These are phyloP conservation scores for Pichia paraexigua DNA, from an alignment of 805 yeast species.

Conservation along the genomic window DNA sequence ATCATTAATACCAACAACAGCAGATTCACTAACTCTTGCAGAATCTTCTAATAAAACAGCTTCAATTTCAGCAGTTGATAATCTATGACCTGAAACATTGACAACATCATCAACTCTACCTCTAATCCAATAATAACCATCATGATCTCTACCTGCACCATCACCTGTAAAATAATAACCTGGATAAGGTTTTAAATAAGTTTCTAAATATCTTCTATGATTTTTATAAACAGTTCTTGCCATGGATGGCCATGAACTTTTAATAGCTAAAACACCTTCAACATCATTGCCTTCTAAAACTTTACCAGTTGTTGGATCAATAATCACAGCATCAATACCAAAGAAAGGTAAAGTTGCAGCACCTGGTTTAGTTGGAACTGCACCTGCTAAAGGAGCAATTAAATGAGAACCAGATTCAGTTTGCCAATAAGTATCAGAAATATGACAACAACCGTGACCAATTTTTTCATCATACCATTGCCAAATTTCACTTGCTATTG, in stretches of 20 bases:
- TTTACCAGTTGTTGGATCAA: slow-evolving; percentile 88
- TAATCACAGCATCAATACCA: slow-evolving; percentile 83
- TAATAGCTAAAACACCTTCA: slow-evolving; percentile 92
- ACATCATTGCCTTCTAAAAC: slow-evolving; percentile 82
- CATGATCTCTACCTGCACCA: slow-evolving; percentile 96
- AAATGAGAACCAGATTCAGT: slow-evolving; percentile 96
- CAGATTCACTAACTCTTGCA: slow-evolving; percentile 74
- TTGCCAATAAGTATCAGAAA: slow-evolving; percentile 98
- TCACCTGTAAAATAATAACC: slow-evolving; percentile 96
- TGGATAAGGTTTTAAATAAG: slow-evolving; percentile 88
- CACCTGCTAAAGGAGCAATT: slow-evolving; percentile 92
- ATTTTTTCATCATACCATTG: slow-evolving; percentile 94
- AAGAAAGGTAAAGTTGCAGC: slow-evolving; percentile 95
- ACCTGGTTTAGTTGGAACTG: slow-evolving; percentile 93
- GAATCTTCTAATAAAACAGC: slow-evolving; percentile 76
- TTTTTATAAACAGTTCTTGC: slow-evolving; percentile 92
- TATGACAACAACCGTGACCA: slow-evolving; percentile 84
- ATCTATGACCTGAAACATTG: slow-evolving; percentile 94
- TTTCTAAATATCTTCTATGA: slow-evolving; percentile 79
- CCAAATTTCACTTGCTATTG: slow-evolving; percentile 97
- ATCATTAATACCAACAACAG: slow-evolving; percentile 93
- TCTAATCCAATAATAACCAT: slow-evolving; percentile 95
- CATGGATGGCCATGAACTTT: slow-evolving; percentile 96
- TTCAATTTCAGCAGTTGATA: slow-evolving; percentile 98
- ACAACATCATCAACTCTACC: slow-evolving; percentile 99